A percentile compares a stretch with the other conserved stretches of the same genome.
Evolutionary conservation across 306 rosid species (phyloP).

Genomic region (Corylus americana): DNA sequence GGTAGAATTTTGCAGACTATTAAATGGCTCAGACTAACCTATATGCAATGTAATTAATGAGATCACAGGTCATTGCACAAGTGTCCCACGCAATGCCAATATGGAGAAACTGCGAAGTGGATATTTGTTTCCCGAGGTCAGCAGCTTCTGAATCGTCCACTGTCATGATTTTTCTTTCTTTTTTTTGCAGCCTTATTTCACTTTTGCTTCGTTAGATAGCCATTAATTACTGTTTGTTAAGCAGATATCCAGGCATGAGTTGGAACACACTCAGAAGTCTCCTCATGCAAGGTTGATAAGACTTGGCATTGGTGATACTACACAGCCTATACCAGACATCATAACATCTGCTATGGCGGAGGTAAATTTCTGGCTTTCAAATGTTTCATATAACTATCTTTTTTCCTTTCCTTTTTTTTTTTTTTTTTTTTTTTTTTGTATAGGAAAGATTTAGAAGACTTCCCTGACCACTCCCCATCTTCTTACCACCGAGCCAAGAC

Average conservation of each 20-base stretch:
- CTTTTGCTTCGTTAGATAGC: neutral
- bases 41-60: neutral
- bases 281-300: constrained; percentile 51
- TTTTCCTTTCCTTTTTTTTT: neutral
- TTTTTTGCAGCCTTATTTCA: neutral
- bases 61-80: constrained; percentile 39
- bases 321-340: constrained; percentile 62
- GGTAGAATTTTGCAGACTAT: neutral
- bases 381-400: no score
- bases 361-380: constrained; percentile 31
- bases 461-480: no score
- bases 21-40: neutral
- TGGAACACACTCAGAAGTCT: constrained; percentile 34
- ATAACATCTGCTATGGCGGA: constrained; percentile 64
- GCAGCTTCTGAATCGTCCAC: constrained; percentile 12
- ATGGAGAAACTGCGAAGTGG: constrained; percentile 60
- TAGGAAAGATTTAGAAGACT: no score
- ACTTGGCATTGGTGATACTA: constrained; percentile 72
- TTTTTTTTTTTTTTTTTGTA: neutral
- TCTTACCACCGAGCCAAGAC: neutral
- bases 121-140: constrained; percentile 69
- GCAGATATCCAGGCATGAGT: constrained; percentile 52
- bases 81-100: constrained; percentile 52
- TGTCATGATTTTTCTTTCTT: neutral
- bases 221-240: neutral